A percentile compares a stretch with the other conserved stretches of the same genome.
phyloP scores from a whole-genome alignment of 2,329 filamentous ascomycete species.

The Fusarium mexicanum region DNA sequence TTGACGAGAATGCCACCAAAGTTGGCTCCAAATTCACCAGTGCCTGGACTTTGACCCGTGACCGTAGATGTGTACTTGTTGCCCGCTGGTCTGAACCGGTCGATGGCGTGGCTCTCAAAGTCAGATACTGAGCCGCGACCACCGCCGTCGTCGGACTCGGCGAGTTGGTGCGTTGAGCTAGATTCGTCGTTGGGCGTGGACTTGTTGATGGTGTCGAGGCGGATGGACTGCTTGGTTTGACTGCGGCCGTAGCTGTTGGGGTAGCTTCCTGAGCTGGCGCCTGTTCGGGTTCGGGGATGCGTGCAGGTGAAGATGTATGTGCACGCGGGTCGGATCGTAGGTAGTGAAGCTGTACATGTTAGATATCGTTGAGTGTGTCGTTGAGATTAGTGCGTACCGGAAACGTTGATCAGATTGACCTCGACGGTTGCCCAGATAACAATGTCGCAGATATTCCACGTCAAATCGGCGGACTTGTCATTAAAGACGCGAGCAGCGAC shows the following conservation, averaged over 20 bases:
- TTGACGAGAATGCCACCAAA: conserved; percentile 39
- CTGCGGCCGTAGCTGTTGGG: conserved; percentile 33
- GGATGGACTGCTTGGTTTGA: conserved; percentile 37
- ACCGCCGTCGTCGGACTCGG: conserved; percentile 9
- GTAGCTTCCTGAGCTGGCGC: conserved; percentile 34
- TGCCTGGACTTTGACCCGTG: conserved; percentile 10
- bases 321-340: conserved; percentile 37
- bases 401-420: conserved; percentile 41
- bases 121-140: conserved; percentile 23
- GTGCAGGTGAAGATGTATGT: conserved; percentile 34
- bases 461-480: conserved; percentile 26
- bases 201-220: conserved; percentile 32
- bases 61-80: conserved; percentile 27
- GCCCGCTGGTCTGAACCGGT: conserved; percentile 17
- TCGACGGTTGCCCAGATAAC: conserved; percentile 41
- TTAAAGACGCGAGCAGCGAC: conserved; percentile 31
- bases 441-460: conserved; percentile 38
- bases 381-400: not conserved
- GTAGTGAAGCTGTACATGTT: conserved; percentile 30
- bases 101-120: conserved; percentile 38
- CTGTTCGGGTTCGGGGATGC: conserved; percentile 19
- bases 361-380: fast-evolving
- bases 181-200: conserved; percentile 23
- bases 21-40: not conserved
- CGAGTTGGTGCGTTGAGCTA: conserved; percentile 35